A percentile compares a stretch with the other conserved stretches of the same genome.
phyloP scores from a whole-genome alignment of 352 stramenopile genomes.

The Globisporangium ultimum region DNA sequence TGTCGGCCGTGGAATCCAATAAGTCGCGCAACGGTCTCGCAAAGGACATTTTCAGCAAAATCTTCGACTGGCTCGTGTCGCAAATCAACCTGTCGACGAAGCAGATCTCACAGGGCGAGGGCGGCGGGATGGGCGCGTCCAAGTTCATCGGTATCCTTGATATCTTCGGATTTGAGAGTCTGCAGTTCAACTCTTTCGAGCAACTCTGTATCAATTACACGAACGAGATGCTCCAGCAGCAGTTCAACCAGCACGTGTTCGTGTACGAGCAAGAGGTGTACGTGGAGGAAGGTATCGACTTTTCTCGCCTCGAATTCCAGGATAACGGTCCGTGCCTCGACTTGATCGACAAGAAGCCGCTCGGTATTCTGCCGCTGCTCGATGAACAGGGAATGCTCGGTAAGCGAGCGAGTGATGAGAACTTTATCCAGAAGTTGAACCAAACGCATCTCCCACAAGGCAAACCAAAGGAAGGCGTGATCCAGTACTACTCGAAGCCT shows the following conservation, averaged over 20 bases:
- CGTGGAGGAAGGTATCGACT: conserved; percentile 94
- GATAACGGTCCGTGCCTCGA: conserved; percentile 93
- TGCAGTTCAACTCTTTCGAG: conserved; percentile 93
- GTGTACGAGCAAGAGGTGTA: conserved; percentile 98
- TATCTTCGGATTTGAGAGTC: conserved; percentile 97
- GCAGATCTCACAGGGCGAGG: conserved; percentile 41
- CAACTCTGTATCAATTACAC: conserved; percentile 97
- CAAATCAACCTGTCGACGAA: conserved; percentile 91
- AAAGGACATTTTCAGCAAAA: conserved; percentile 95
- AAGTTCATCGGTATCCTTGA: conserved; percentile 95
- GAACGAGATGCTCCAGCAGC: conserved; percentile 95
- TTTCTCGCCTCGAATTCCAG: conserved; percentile 89
- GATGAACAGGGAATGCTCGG: conserved; percentile 96
- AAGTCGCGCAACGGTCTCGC: conserved; percentile 93
- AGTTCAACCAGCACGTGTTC: conserved; percentile 96
- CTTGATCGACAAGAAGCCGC: conserved; percentile 91
- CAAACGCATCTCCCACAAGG: conserved; percentile 85
- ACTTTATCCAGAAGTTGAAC: conserved; percentile 91
- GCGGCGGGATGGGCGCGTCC: conserved; percentile 20
- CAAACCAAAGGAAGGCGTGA: conserved; percentile 69
- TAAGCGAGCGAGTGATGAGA: conserved; percentile 86
- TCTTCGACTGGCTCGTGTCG: conserved; percentile 96
- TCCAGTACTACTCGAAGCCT: conserved; percentile 83
- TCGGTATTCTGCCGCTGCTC: conserved; percentile 92
- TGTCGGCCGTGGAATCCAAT: conserved; percentile 75